Evolutionary conservation across 352 stramenopile genomes (phyloP), one percentile per base, ranked within the genome.

Genomic region (Phytophthora sansomeana): DNA sequence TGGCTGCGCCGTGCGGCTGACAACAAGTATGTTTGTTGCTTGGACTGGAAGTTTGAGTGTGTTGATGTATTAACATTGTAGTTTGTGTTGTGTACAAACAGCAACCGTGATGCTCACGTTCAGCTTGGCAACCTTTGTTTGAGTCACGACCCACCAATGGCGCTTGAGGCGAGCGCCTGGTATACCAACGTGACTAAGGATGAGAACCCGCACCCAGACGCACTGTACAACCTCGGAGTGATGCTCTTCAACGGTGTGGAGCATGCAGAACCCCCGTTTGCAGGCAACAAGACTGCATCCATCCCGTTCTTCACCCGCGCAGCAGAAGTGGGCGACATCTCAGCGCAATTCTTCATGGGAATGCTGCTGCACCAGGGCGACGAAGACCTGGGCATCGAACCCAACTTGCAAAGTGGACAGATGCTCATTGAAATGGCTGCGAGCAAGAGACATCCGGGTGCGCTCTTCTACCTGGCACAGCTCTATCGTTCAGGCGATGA

Each of bases 331-430:
- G 89, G 87, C 7, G 88, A 96, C 56, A 55, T 78, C 3, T 90
- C 87, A 26, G 89, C 89, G 10, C 89, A 95, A 65, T 94, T 92
- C 61, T 95, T 95, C 63, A 91, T 97, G 81, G 88, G 89, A 44
- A 85, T 89, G 62, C 29, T 95, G 42, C 77, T 95, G 56, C 83
- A 93, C 73, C 75, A 88, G 42, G 88, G 88, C 46, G 77, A 92
- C 63, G 74, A 90, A 5, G 83, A 91, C 16, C 67, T 92, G 28
- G 78, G 64, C 26, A 91, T 96, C 39, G 64, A 83, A 29, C 60
- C 84, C 3, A 90, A 90, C 64, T 67, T 85, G 14, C 71, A 36
- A 24, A 95, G 85, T 55, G 84, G 74, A 24, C 56, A 90, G 10
- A 90, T 92, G 80, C 80, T 96, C 39, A 77, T 97, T 39, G 77